Conservation (phyloP, 169 alveolate species). For the Ichthyophthirius multifiliis region DNA sequence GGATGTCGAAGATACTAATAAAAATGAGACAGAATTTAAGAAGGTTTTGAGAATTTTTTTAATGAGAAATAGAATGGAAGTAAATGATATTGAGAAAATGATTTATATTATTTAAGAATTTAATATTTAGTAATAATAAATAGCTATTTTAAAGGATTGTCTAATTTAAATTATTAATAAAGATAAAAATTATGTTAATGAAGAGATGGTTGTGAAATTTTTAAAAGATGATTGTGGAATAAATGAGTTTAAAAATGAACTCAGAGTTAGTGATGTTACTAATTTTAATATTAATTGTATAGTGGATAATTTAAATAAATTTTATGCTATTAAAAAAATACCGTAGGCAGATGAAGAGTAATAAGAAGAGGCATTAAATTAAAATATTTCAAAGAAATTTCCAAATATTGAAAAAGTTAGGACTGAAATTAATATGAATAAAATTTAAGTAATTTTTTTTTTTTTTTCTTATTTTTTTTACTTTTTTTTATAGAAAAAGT, state of each 20-base stretch:
- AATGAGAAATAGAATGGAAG: constrained; percentile 1
- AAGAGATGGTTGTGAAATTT: not conserved
- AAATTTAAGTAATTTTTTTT: no score
- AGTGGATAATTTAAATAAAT: not conserved
- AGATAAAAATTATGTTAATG: not conserved
- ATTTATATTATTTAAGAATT: not conserved
- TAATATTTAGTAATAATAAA: not conserved
- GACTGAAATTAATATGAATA: no score
- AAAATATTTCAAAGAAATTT: no score
- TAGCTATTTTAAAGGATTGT: not conserved
- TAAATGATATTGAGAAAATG: not conserved
- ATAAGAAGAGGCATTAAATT: no score
- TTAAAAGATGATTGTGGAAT: not conserved
- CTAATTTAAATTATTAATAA: not conserved
- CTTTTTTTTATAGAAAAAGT: no score
- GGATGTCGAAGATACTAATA: constrained; percentile 9
- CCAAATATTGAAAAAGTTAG: no score
- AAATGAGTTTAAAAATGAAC: not conserved
- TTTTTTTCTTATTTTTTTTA: no score
- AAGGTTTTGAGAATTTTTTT: not conserved
- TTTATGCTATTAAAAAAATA: not conserved
- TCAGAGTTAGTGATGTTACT: not conserved
- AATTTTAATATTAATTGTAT: not conserved
- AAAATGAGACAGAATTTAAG: not conserved
- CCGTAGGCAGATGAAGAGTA: not conserved